Conservation (phyloP, 345 rosid genomes). For the Rhizophora apiculata region DNA sequence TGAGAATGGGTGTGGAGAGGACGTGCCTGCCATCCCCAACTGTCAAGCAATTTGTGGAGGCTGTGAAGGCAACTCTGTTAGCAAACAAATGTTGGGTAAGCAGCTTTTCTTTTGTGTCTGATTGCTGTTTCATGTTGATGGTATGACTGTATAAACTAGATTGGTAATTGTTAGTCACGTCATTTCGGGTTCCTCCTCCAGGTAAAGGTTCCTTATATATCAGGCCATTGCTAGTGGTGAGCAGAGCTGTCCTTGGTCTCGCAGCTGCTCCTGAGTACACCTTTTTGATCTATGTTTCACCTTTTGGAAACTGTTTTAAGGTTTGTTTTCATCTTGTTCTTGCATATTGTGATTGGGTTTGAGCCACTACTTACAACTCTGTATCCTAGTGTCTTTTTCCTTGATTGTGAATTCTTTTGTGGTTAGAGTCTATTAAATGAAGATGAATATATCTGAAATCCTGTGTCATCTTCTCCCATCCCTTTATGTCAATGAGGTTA, state of each 20-base stretch:
- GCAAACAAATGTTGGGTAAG: slow-evolving; percentile 49
- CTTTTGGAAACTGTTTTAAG: slow-evolving; percentile 50
- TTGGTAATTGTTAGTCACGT: not conserved
- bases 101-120: not conserved
- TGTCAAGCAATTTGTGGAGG: slow-evolving; percentile 34
- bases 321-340: slow-evolving; percentile 14
- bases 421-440: not conserved
- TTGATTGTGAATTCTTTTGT: not conserved
- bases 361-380: not conserved
- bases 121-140: not conserved
- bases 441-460: not conserved
- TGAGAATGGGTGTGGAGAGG: slow-evolving; percentile 44
- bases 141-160: not conserved
- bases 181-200: slow-evolving; percentile 51
- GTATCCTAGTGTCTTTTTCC: not conserved
- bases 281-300: slow-evolving; percentile 46
- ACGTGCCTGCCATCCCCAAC: slow-evolving; percentile 46
- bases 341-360: not conserved
- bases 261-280: slow-evolving; percentile 54
- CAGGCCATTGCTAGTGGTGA: slow-evolving; percentile 64
- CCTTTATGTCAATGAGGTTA: not conserved
- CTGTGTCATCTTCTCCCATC: not conserved
- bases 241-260: slow-evolving; percentile 42
- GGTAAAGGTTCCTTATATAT: slow-evolving; percentile 63
- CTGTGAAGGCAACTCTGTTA: slow-evolving; percentile 36